Evolutionary conservation across 106 monocot genomes (phyloP), one percentile per base, ranked within the genome.

Genomic region (Dioscorea dumetorum): DNA sequence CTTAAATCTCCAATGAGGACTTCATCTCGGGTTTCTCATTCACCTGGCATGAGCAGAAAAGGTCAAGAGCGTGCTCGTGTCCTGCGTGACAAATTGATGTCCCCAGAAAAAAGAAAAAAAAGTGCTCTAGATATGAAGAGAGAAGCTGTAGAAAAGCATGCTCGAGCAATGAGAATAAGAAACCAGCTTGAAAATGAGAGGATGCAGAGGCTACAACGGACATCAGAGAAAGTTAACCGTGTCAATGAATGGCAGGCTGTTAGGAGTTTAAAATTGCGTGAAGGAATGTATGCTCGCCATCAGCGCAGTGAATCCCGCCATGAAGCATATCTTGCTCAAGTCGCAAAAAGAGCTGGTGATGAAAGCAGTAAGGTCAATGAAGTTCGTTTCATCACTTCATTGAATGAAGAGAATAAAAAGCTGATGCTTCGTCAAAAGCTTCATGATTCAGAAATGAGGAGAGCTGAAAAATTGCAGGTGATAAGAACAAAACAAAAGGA

Each of bases 311-410:
- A 88, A 71, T 84, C 88, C 14, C 88, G 91, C 10, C 95, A 95
- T 73, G 95, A 95, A 72, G 95, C 95, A 63, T 72, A 91, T 82
- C 78, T 95, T 76, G 95, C 95, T 74, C 88, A 91, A 78, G 95
- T 95, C 61, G 88, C 72, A 52, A 83, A 63, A 73, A 88, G 88
- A 78, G 95, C 95, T 80, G 88, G 95, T 69, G 95, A 95, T 82
- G 95, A 95, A 81, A 95, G 95, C 72, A 91, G 84, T 76, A 95
- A 95, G 63, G 95, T 95, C 68, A 95, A 91, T 48, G 95, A 95
- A 76, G 95, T 95, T 70, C 85, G 95, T 21, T 95, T 95, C 68
- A 95, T 95, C 74, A 95, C 95, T 70, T 91, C 95, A 73, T 74
- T 95, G 69, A 95, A 91, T 72, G 95, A 95, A 76, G 91, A 89